Evolutionary conservation across 1,284 basidiomycete genomes (phyloP), one percentile per base, ranked within the genome.

Genomic region (Moniliophthora roreri): DNA sequence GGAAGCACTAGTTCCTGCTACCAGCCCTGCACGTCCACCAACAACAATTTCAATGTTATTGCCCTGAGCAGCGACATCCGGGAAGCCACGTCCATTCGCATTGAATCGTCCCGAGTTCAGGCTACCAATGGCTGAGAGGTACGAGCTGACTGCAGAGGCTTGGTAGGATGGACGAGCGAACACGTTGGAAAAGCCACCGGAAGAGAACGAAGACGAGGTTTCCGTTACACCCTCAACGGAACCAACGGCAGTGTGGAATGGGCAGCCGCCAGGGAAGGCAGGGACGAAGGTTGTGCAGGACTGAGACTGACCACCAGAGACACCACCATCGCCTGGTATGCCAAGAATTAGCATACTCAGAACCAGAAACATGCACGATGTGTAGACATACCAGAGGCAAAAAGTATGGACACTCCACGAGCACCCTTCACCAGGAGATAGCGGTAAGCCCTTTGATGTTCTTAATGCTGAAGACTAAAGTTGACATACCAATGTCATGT

Each of bases 51-150:
- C 62, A 44, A 65, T 50, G 35, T 62, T 61, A 46, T 53, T 55
- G 50, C 74, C 75, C 54, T 75, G 74, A 0, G 74, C 68, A 9
- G 71, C 56, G 23, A 78, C 66, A 54, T 78, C 76, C 1, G 76
- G 76, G 67, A 71, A 77, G 4, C 57, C 76, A 44, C 76, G 72
- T 3, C 75, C 74, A 7, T 55, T 58, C 2, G 59, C 50, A 58
- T 73, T 75, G 67, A 72, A 77, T 35, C 54, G 66, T 36, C 62
- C 67, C 4, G 53, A 34, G 49, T 67, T 63, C 52, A 71, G 74
- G 59, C 58, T 64, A 15, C 67, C 67, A 24, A 70, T 58, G 3
- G 63, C 58, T 9, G 49, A 60, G 28, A 71, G 60, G 54, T 62
- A 70, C 23, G 57, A 50, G 9, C 54, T 34, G 39, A 66, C 66